These are phyloP conservation scores for Cystobasidiaceae sp. DNA, from an alignment of 1,284 basidiomycete species.

Conservation along the genomic window DNA sequence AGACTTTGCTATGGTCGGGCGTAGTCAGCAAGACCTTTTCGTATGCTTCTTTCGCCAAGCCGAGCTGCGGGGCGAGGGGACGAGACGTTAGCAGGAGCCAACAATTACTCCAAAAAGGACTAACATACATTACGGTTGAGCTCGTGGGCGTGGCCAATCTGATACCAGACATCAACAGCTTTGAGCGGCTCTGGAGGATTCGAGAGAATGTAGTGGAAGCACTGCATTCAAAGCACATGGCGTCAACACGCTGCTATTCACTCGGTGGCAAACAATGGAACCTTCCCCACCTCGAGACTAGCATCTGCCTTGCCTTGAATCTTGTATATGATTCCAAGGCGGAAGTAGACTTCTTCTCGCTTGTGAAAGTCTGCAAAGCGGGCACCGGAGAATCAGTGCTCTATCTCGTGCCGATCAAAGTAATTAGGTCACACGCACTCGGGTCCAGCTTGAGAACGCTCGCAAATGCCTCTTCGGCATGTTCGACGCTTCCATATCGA, in stretches of 20 bases:
- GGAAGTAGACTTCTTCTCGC: constrained; percentile 97
- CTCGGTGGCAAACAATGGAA: too few species aligned
- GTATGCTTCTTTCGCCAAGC: constrained; percentile 87
- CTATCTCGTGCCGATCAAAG: too few species aligned
- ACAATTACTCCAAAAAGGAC: too few species aligned
- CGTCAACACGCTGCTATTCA: background rate
- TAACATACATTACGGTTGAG: constrained; percentile 82
- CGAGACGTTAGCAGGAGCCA: background rate
- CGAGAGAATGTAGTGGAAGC: constrained; percentile 92
- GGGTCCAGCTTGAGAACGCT: constrained; percentile 96
- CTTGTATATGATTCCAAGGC: constrained; percentile 98
- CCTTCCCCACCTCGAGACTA: constrained; percentile 60
- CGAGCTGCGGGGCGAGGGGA: too few species aligned
- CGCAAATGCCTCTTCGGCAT: constrained; percentile 96
- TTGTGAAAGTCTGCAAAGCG: constrained; percentile 85
- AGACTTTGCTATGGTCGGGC: constrained; percentile 89
- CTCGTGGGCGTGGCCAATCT: constrained; percentile 98
- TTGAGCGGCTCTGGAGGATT: constrained; percentile 93
- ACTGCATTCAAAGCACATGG: constrained; percentile 48
- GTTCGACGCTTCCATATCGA: constrained; percentile 94
- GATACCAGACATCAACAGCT: constrained; percentile 98
- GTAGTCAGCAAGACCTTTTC: constrained; percentile 93
- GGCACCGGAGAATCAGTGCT: background rate
- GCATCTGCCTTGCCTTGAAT: constrained; percentile 89
- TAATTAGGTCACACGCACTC: constrained; percentile 59